Base-by-base conservation (phyloP, 768 basidiomycete species). In the Pisolithus orientalis region DNA sequence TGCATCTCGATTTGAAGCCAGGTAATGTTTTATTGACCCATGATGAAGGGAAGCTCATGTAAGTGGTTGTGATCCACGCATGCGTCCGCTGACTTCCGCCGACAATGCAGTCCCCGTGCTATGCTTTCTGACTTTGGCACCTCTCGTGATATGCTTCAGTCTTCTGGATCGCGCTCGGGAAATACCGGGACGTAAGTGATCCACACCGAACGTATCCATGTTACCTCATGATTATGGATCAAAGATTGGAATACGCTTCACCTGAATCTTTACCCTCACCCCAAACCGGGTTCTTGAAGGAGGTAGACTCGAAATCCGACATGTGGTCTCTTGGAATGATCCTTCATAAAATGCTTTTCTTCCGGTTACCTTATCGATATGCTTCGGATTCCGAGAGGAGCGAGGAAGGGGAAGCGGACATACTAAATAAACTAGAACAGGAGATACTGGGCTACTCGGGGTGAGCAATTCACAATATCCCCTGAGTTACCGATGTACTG, bases 311-410 rank as follows among this genome's bases (percentile, higher is more conserved):
- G 0, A 94, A 94, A 62, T 80, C 89, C 4, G 94, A 98, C 64
- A 93, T 96, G 84, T 98, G 95, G 94, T 91, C 90, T 5, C 76
- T 98, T 14, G 94, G 94, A 56, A 93, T 98, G 87, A 90, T 98
- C 51, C 75, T 98, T 16, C 85, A 97, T 73, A 94, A 93, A 61
- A 77, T 98, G 55, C 71, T 95, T 1, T 98, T 96, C 72, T 93
- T 97, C 71, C 80, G 82, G 32, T 69, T 95, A 17, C 94, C 95
- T 0, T 97, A 93, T 62, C 77, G 75, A 16, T 83, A 90, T 57
- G 84, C 87, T 1, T 73, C 83, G 1, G 78, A 77, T 39, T 80
- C 80, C 0, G 82, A 80, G 50, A 78, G 73, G 0, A 72, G 75
- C 44, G 75, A 71, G 2, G 62, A 65, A 45, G 75, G 77, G 10